A percentile compares a stretch with the other conserved stretches of the same genome.
Evolutionary conservation across 345 rosid species (phyloP).

Genomic region (Ceriops zippeliana): DNA sequence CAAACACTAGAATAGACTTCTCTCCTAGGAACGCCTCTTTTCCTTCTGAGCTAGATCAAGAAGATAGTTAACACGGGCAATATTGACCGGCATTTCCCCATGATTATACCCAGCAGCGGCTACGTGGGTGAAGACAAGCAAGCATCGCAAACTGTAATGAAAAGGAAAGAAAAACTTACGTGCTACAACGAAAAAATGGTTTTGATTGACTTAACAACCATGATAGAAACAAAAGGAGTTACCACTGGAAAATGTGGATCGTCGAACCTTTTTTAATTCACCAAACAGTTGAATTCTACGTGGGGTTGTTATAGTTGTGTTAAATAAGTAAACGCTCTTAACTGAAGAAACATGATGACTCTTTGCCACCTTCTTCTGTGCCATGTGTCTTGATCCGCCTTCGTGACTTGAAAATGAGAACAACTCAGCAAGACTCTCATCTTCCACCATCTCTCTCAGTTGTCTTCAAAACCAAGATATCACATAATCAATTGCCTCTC

Average conservation of each 20-base stretch:
- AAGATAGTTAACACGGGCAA: too few relatives aligned
- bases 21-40: too few relatives aligned
- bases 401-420: slow-evolving; percentile 15
- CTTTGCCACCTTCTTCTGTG: not conserved
- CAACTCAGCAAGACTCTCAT: not conserved
- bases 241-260: not conserved
- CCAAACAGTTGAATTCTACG: slow-evolving; percentile 20
- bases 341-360: slow-evolving; percentile 20
- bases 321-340: slow-evolving; percentile 35
- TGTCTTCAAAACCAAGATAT: slow-evolving; percentile 38
- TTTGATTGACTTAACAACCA: slow-evolving; percentile 26
- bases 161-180: slow-evolving; percentile 25
- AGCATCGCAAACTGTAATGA: slow-evolving; percentile 27
- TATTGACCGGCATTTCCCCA: not conserved
- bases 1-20: too few relatives aligned
- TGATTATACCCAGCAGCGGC: slow-evolving; percentile 21
- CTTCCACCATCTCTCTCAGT: slow-evolving; percentile 5
- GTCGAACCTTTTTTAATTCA: not conserved
- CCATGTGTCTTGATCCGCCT: slow-evolving; percentile 20
- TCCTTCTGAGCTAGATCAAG: too few relatives aligned
- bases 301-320: slow-evolving; percentile 42
- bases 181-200: not conserved
- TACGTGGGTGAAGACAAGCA: not conserved
- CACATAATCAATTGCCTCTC: slow-evolving; percentile 27
- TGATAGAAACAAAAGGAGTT: slow-evolving; percentile 10